These are phyloP conservation scores for Linnemannia schmuckeri DNA, from an alignment of 192 early-diverging fungal species.

Conservation along the genomic window DNA sequence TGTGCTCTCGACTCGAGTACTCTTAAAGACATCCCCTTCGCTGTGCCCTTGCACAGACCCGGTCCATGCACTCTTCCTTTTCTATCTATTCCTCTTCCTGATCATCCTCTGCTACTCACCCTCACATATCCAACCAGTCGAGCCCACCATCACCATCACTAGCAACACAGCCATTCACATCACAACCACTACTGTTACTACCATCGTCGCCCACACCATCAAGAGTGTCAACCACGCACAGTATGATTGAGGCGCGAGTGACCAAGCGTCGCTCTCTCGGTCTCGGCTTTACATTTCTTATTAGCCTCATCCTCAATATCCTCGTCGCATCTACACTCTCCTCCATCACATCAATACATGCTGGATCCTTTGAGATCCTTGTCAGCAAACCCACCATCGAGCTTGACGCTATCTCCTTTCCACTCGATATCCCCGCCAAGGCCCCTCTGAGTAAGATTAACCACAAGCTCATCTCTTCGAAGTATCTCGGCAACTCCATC, in stretches of 20 bases:
- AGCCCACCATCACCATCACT: background rate
- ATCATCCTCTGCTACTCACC: background rate
- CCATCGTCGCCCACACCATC: background rate
- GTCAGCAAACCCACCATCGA: constrained; percentile 12
- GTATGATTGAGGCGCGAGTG: background rate
- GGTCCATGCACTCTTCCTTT: background rate
- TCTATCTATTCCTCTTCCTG: background rate
- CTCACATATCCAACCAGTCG: background rate
- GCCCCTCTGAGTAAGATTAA: background rate
- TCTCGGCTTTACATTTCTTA: background rate
- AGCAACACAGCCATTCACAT: background rate
- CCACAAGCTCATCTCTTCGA: constrained; percentile 17
- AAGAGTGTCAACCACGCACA: background rate
- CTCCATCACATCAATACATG: background rate
- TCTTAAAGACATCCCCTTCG: background rate
- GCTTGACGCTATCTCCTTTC: background rate
- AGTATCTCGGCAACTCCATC: constrained; percentile 21
- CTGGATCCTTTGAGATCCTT: constrained; percentile 15
- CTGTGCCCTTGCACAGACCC: background rate
- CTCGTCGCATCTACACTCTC: too few species aligned
- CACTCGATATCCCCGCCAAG: constrained; percentile 2
- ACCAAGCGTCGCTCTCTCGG: background rate
- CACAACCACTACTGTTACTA: background rate
- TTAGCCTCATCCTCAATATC: background rate
- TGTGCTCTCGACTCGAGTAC: background rate